Conservation (phyloP, 169 alveolate genomes). For the Plasmodium chabaudi region DNA sequence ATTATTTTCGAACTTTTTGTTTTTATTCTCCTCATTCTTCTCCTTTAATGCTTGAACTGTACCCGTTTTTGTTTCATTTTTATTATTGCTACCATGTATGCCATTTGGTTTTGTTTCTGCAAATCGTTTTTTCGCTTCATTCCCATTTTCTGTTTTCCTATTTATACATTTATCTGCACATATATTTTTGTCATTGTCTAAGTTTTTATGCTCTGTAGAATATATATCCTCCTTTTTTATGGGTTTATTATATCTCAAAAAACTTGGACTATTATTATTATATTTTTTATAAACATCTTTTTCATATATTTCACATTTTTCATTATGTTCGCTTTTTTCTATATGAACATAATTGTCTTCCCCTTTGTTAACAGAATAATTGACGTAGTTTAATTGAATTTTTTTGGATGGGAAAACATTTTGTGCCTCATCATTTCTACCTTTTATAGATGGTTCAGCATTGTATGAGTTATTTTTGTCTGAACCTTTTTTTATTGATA, state of each 20-base stretch:
- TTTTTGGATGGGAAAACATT: not conserved
- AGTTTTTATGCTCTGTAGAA: not conserved
- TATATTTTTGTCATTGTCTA: not conserved
- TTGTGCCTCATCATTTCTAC: not conserved
- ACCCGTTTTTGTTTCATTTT: not conserved
- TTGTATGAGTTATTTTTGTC: not conserved
- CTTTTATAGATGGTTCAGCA: not conserved
- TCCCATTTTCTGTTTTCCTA: not conserved
- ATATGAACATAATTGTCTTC: not conserved
- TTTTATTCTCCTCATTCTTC: not conserved
- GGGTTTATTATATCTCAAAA: too few relatives aligned
- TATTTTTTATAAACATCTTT: too few relatives aligned
- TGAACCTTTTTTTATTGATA: constrained; percentile 1
- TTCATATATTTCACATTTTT: too few relatives aligned
- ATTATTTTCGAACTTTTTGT: not conserved
- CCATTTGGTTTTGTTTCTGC: not conserved
- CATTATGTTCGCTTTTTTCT: too few relatives aligned
- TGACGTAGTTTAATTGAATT: not conserved
- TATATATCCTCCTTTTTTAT: too few relatives aligned
- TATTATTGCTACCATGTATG: not conserved
- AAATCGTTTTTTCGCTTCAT: not conserved
- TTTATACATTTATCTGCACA: not conserved
- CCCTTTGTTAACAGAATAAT: not conserved
- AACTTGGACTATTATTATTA: too few relatives aligned
- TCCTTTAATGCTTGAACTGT: not conserved